A percentile compares a stretch with the other conserved stretches of the same genome.
These are phyloP conservation scores for Neurospora tetraspora DNA, from an alignment of 495 filamentous ascomycete genomes.

Conservation along the genomic window DNA sequence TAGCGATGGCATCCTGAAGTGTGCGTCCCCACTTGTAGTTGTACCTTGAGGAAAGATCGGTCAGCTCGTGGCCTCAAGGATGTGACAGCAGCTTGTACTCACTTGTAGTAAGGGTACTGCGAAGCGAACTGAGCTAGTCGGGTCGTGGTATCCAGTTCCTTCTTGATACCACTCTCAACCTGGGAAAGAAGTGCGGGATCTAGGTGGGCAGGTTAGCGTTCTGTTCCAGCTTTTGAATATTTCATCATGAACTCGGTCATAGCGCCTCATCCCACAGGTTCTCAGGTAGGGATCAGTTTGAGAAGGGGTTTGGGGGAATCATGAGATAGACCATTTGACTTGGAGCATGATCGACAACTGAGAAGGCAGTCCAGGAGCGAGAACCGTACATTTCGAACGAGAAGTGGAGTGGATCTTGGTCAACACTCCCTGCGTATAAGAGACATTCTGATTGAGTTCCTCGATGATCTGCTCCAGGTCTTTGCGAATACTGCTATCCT, in stretches of 20 bases:
- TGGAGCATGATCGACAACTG: neutral
- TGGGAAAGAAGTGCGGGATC: slow-evolving; percentile 35
- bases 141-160: slow-evolving; percentile 44
- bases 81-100: neutral
- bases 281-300: neutral
- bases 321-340: neutral
- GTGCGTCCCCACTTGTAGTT: slow-evolving; percentile 77
- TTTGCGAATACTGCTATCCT: slow-evolving; percentile 72
- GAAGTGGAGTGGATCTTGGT: slow-evolving; percentile 87
- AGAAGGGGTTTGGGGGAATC: neutral
- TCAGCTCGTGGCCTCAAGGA: neutral
- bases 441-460: slow-evolving; percentile 53
- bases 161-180: slow-evolving; percentile 45
- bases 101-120: slow-evolving; percentile 89
- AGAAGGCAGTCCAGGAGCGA: neutral
- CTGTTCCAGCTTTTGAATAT: neutral
- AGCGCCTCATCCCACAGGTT: neutral
- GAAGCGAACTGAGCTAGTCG: slow-evolving; percentile 63
- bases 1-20: slow-evolving; percentile 70
- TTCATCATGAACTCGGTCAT: neutral
- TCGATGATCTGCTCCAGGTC: slow-evolving; percentile 73
- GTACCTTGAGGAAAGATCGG: slow-evolving; percentile 36
- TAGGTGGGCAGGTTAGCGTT: neutral
- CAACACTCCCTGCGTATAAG: slow-evolving; percentile 66
- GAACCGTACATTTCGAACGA: slow-evolving; percentile 55